Evolutionary conservation across 768 basidiomycete species (phyloP), one percentile per base, ranked within the genome.

Genomic region (Tylopilus subfusipes): DNA sequence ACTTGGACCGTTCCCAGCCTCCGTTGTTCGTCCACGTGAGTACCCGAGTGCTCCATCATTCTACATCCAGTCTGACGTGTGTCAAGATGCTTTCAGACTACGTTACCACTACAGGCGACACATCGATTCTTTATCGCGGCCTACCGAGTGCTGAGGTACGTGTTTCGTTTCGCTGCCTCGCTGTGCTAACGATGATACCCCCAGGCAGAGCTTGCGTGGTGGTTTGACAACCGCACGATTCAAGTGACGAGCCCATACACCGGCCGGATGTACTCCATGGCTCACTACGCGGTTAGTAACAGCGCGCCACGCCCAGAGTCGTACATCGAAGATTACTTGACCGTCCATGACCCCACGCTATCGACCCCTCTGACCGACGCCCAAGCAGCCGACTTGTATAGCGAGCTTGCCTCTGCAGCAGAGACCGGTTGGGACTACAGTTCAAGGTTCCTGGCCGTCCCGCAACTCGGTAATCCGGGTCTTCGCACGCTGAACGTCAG

Each of bases 1-100:
- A 96, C 71, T 70, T 96, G 58, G 80, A 95, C 63, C 83, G 95
- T 53, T 95, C 92, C n/a, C 93, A 96, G 64, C 93, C 93, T 14
- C 94, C 94, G 5, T 65, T 96, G 29, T 96, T 96, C 73, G 83
- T 89, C 52, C 85, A 85, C 63, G 89, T 88, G 54, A 52, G 78
- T 64, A 44, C 5, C 13, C n/a, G 5, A 29, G 29, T 18, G 4
- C 12, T 24, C 6, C 2, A 3, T 40, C 5, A 4, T 21, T n/a
- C 30, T 14, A 27, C 9, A 31, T 38, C 9, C 7, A 21, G 5
- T 31, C 29, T 40, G 25, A 63, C 10, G 16, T 38, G 10, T 10
- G 18, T 43, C 21, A 60, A 93, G 87, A 97, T 98, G 93, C 75
- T 98, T 25, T 77, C 81, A 18, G 81, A 83, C n/a, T 97, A 98